Conservation (phyloP, 139 green algal species). For the Chlorella ohadii region DNA sequence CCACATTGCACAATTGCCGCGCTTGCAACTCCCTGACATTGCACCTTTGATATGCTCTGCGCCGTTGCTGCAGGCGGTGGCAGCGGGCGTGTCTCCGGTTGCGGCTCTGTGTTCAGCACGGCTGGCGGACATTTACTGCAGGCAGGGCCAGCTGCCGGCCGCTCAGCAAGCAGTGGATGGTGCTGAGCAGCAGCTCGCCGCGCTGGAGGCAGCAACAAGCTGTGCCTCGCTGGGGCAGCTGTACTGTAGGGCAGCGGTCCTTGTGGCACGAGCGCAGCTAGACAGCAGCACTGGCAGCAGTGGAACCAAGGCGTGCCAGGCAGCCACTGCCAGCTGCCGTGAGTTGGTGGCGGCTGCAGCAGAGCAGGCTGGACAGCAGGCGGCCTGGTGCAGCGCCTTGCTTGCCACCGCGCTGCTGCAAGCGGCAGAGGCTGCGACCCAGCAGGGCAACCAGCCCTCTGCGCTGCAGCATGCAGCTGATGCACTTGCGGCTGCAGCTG, state of each 20-base stretch:
- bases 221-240: neutral
- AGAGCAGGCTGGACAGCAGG: neutral
- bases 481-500: neutral
- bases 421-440: neutral
- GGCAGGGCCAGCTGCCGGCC: constrained; percentile 8
- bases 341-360: neutral
- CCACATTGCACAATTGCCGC: too few relatives aligned
- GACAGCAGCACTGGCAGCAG: neutral
- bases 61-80: constrained; percentile 35
- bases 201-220: neutral
- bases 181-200: neutral
- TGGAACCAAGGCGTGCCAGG: neutral
- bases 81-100: neutral
- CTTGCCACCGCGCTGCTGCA: constrained; percentile 1
- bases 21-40: too few relatives aligned
- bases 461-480: constrained; percentile 3
- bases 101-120: constrained; percentile 19
- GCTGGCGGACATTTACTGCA: constrained; percentile 29
- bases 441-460: neutral
- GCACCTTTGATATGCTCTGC: too few relatives aligned
- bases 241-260: neutral
- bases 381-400: neutral
- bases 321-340: neutral
- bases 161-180: neutral
- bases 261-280: constrained; percentile 7